Conservation (phyloP, 129 eudicot species). For the Saposhnikovia divaricata region DNA sequence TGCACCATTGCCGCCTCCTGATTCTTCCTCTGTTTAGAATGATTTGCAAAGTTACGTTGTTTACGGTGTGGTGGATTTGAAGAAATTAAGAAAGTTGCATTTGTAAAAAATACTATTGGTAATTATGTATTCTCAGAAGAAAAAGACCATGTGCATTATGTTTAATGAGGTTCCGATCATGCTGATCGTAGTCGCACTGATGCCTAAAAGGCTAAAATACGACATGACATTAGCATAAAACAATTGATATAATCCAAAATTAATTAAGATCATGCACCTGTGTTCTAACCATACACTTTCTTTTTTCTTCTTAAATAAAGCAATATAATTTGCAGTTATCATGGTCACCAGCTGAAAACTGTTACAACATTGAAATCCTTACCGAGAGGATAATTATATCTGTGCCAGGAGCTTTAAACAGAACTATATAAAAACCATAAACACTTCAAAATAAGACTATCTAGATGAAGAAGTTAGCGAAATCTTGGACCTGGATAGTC, state of each 20-base stretch:
- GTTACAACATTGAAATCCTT: no score
- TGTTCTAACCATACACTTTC: not conserved
- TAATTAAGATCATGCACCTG: not conserved
- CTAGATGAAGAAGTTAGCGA: not conserved
- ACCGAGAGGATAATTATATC: not conserved
- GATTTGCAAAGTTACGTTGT: not conserved
- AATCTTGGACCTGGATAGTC: not conserved
- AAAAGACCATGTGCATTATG: not conserved
- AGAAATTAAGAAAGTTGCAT: not conserved
- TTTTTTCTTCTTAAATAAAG: no score
- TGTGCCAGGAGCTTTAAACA: not conserved
- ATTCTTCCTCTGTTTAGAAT: not conserved
- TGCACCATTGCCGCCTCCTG: constrained; percentile 2
- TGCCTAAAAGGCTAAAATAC: not conserved
- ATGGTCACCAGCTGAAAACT: not conserved
- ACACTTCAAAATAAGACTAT: not conserved
- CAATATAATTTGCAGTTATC: not conserved
- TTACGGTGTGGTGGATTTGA: not conserved
- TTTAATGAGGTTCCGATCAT: no score
- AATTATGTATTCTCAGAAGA: not conserved
- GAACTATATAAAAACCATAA: not conserved
- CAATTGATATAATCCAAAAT: no score
- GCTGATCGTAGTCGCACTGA: not conserved
- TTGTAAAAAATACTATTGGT: no score
- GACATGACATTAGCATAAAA: not conserved